A percentile compares a stretch with the other conserved stretches of the same genome.
phyloP scores from a whole-genome alignment of 1,284 basidiomycete species.

The Puccinia horiana region DNA sequence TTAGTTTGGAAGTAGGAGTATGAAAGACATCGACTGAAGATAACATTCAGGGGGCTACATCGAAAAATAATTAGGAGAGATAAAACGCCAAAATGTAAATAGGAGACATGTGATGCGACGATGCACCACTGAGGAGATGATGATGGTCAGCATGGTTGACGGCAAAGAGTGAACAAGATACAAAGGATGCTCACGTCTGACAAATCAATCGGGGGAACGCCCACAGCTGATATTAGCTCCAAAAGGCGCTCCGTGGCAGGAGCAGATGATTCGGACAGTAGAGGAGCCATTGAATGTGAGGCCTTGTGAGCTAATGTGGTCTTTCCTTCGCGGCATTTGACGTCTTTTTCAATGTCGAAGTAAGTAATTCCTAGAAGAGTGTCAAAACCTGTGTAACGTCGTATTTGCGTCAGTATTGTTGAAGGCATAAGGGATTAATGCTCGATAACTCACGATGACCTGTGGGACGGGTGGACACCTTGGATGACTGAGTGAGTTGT shows the following conservation, averaged over 20 bases:
- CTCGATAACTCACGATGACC: not conserved
- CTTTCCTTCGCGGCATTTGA: not conserved
- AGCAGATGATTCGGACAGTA: not conserved
- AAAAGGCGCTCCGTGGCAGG: not conserved
- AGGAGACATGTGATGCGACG: too few species aligned
- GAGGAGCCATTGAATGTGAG: not conserved
- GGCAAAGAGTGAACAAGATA: not conserved
- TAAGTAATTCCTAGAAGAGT: slow-evolving; percentile 15
- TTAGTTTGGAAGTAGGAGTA: too few species aligned
- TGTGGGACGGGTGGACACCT: not conserved
- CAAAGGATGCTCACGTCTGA: not conserved
- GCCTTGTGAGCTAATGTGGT: not conserved
- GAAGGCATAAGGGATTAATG: not conserved
- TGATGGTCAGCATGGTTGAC: not conserved
- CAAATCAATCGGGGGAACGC: not conserved
- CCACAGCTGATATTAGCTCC: not conserved
- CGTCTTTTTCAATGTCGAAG: not conserved
- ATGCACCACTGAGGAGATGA: not conserved
- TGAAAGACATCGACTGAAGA: too few species aligned
- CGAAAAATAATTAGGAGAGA: too few species aligned
- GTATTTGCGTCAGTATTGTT: not conserved
- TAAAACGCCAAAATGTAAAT: too few species aligned
- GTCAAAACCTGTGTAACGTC: not conserved
- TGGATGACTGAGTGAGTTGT: not conserved
- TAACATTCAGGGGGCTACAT: too few species aligned